Percentiles rank a stretch among this genome's conserved stretches.
These are phyloP conservation scores for Phytopythium helicoides DNA, from an alignment of 352 stramenopile genomes.

Conservation along the genomic window DNA sequence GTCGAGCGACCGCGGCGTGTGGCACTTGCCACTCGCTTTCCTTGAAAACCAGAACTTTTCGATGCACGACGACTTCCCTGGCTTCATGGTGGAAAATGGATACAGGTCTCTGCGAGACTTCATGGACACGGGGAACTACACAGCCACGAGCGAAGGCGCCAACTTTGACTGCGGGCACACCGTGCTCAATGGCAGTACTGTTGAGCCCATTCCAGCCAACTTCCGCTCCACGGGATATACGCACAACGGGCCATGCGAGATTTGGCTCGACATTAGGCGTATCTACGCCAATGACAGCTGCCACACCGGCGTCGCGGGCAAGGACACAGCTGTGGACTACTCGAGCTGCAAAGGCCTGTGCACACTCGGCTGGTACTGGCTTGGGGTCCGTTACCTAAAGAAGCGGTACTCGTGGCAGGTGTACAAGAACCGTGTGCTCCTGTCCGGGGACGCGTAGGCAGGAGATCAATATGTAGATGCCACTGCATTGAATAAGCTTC, in stretches of 20 bases:
- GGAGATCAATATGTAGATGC: too few relatives aligned
- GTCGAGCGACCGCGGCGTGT: too few relatives aligned
- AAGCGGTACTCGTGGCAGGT: constrained; percentile 56
- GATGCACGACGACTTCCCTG: too few relatives aligned
- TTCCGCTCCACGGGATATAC: constrained; percentile 36
- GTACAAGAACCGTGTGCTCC: constrained; percentile 47
- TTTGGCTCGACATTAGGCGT: constrained; percentile 39
- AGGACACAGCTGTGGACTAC: constrained; percentile 35
- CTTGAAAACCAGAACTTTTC: too few relatives aligned
- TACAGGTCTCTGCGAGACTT: too few relatives aligned
- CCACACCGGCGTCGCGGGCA: constrained; percentile 30
- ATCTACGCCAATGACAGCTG: constrained; percentile 35
- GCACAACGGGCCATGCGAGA: constrained; percentile 40
- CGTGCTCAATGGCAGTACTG: constrained; percentile 1
- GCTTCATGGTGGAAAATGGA: too few relatives aligned
- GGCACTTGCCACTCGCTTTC: too few relatives aligned
- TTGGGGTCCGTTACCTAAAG: constrained; percentile 39
- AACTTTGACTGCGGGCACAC: too few relatives aligned
- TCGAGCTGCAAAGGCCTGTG: constrained; percentile 30
- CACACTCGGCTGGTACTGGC: constrained; percentile 41
- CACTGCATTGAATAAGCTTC: too few relatives aligned
- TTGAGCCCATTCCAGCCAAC: too few relatives aligned
- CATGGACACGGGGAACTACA: too few relatives aligned
- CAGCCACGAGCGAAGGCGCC: neutral
- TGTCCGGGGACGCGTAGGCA: constrained; percentile 7